Percentiles rank a stretch among this genome's conserved stretches.
These are phyloP conservation scores for Zygotorulaspora sp. DNA, from an alignment of 805 yeast genomes.

Conservation along the genomic window DNA sequence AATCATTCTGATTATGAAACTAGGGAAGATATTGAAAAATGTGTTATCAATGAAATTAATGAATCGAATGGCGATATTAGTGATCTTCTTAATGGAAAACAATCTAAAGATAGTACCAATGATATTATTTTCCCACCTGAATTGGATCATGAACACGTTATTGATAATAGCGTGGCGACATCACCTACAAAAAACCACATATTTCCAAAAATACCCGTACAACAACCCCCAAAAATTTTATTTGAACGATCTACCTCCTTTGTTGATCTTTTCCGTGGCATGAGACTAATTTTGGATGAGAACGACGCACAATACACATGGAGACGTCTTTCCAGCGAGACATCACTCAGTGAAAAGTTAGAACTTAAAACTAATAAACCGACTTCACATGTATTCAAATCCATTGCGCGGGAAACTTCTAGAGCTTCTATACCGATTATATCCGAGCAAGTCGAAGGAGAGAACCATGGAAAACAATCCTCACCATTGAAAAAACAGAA, in stretches of 20 bases:
- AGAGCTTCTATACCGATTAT: neutral
- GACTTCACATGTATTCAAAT: slow-evolving; percentile 9
- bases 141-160: neutral
- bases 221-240: slow-evolving; percentile 7
- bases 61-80: neutral
- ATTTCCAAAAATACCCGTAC: slow-evolving; percentile 7
- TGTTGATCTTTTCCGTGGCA: slow-evolving; percentile 30
- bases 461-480: neutral
- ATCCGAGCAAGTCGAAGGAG: neutral
- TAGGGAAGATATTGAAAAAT: neutral
- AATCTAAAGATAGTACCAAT: neutral
- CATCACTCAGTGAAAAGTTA: slow-evolving; percentile 12
- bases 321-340: slow-evolving; percentile 28
- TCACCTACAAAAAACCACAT: neutral
- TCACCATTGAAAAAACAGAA: neutral
- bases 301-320: slow-evolving; percentile 33
- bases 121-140: neutral
- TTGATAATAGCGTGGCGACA: too few species aligned
- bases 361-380: slow-evolving; percentile 2
- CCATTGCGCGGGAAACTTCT: slow-evolving; percentile 5
- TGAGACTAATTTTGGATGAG: slow-evolving; percentile 32
- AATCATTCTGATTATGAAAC: neutral
- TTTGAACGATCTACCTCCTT: slow-evolving; percentile 32
- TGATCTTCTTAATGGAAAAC: neutral
- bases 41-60: neutral